phyloP scores from a whole-genome alignment of 2,329 filamentous ascomycete species.

The Stenocarpella maydis region DNA sequence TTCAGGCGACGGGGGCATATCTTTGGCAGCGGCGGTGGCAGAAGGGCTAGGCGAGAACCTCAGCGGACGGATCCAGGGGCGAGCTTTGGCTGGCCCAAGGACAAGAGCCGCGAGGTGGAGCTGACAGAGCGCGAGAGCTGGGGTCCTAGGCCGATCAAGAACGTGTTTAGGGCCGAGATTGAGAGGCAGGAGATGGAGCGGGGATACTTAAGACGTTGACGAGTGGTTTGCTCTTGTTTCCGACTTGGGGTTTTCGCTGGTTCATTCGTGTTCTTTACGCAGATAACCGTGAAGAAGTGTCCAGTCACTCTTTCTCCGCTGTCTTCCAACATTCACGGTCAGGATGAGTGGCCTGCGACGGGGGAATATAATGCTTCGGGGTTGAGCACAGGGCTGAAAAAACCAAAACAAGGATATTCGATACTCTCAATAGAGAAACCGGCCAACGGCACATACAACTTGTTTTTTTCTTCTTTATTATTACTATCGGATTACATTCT shows the following conservation, averaged over 20 bases:
- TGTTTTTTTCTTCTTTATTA: no score
- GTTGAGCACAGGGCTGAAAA: background rate
- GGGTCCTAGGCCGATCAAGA: conserved; percentile 42
- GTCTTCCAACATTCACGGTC: background rate
- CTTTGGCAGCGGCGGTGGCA: conserved; percentile 6
- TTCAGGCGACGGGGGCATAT: conserved; percentile 40
- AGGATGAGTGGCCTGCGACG: background rate
- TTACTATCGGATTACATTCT: background rate
- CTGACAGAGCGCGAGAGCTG: conserved; percentile 45
- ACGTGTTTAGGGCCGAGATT: conserved; percentile 50
- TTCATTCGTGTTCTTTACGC: no score
- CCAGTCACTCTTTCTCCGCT: no score
- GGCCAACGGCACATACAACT: background rate
- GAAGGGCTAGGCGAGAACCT: conserved; percentile 28
- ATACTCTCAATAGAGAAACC: no score
- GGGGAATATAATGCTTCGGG: background rate
- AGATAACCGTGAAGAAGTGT: no score
- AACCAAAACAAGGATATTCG: no score
- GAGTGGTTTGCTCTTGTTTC: background rate
- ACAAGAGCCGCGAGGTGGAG: conserved; percentile 41
- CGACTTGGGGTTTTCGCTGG: no score
- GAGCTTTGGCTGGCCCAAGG: conserved; percentile 19
- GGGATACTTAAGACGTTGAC: background rate
- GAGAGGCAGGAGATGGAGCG: conserved; percentile 43
- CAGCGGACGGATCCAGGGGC: conserved; percentile 13